A percentile compares a stretch with the other conserved stretches of the same genome.
These are phyloP conservation scores for Chaetomium tenue DNA, from an alignment of 495 filamentous ascomycete genomes.

Conservation along the genomic window DNA sequence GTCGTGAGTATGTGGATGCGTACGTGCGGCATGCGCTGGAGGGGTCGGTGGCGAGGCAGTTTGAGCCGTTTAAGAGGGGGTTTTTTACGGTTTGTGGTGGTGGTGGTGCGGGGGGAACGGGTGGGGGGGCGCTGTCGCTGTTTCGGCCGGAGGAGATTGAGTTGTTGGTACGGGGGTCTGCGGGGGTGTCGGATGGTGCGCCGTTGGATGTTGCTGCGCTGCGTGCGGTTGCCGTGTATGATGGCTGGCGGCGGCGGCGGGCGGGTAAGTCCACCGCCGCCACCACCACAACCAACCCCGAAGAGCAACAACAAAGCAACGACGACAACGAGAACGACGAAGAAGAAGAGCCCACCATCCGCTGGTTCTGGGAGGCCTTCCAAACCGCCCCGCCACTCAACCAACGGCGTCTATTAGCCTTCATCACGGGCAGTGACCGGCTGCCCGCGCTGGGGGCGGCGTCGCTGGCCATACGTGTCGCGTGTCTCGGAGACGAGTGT, in stretches of 20 bases:
- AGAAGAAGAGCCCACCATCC: constrained; percentile 42
- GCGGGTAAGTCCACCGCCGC: no score
- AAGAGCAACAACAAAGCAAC: no score
- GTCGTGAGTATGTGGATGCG: constrained; percentile 83
- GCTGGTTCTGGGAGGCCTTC: constrained; percentile 91
- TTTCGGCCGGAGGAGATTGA: constrained; percentile 97
- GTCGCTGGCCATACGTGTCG: constrained; percentile 70
- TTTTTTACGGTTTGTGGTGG: constrained; percentile 93
- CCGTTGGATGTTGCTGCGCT: constrained; percentile 74
- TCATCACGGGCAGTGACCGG: constrained; percentile 91
- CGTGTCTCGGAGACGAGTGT: constrained; percentile 71
- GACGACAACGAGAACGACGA: not conserved
- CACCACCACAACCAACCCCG: no score
- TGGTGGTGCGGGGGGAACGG: constrained; percentile 44
- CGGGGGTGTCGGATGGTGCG: constrained; percentile 56
- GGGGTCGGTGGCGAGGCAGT: constrained; percentile 74
- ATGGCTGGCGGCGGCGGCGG: constrained; percentile 59
- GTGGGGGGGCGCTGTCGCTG: constrained; percentile 42
- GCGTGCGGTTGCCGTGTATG: constrained; percentile 75
- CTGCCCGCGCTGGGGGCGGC: constrained; percentile 90
- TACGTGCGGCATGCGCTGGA: constrained; percentile 84
- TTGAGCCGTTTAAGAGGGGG: constrained; percentile 92
- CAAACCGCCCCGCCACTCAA: constrained; percentile 59
- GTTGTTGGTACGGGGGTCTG: constrained; percentile 80
- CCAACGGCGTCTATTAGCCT: constrained; percentile 77